Base-by-base conservation (phyloP, 129 eudicot species). In the Rutidosis leptorrhynchoides region DNA sequence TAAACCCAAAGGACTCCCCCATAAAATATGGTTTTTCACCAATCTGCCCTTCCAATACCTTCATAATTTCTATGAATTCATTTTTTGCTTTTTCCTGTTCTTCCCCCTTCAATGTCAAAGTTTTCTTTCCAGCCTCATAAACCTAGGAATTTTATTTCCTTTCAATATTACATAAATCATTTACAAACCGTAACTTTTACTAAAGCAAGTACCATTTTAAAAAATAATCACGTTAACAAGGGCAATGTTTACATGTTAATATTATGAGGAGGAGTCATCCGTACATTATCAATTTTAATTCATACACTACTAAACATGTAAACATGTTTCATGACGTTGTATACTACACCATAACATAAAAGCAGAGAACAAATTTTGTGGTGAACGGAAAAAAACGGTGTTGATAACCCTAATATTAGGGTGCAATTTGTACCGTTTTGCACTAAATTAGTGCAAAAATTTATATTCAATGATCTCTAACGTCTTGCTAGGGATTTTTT, bases 1-100 rank as follows among this genome's bases (percentile, higher is more conserved):
- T 64, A 58, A 58, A 72, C 65, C 82, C 82, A 72, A 78, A 78
- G 10, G 54, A 32, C 52, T 78, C 78, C 40, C 82, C 82, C 40
- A 74, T 65, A 43, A 71, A 37, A 56, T 72, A 78, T 19, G 72
- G 58, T 20, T 78, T 78, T 8, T 72, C 82, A 10, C 82, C 78
- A 20, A 78, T 69, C 30, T 78, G 74, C 67, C 52, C 69, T 66
- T 78, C 82, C 24, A 78, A 35, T 60, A 78, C 43, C 74, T 72
- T 78, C 51, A 66, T 19, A 33, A 59, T 22, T 28, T 66, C 82
- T 9, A 78, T 59, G 48, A 78, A 19, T 49, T 78, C 82, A 21
- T 65, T 35, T 70, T 78, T 78, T 9, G 53, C 78, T 0, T 28
- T 73, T 35, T 78, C 82, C 1, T 12, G 52, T 65, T 78, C 78